Evolutionary conservation across 148 eudicot species (phyloP), one percentile per base, ranked within the genome.

Genomic region (Vaccinium myrtillus): DNA sequence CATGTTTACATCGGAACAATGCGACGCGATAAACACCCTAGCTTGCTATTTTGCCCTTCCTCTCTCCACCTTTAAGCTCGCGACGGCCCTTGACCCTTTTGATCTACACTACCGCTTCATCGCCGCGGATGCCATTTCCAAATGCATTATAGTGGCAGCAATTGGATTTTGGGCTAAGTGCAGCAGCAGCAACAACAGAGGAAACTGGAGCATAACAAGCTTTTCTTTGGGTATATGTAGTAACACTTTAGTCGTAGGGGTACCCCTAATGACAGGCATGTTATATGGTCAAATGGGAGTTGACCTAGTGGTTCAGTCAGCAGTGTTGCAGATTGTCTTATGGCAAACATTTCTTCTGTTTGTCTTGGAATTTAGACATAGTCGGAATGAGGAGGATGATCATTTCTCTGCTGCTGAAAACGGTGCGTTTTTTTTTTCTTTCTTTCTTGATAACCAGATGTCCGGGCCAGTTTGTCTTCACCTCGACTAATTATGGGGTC

Each of bases 181-280:
- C 10, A 23, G 70, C 14, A 1, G 2, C 9, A 91, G 75, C 59
- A 91, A 90, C 75, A 89, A 74, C 69, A 93, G 92, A 30, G 98
- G 97, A 16, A 91, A 87, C 83, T 95, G 98, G 98, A 88, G 93
- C 7, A 90, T 93, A 54, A 93, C 98, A 21, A 91, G 92, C 84
- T 95, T 87, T 78, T 95, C 95, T 2, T 83, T 95, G 77, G 86
- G 92, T 0, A 91, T 94, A 4, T 75, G 93, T 48, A 93, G 91
- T 4, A 95, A 87, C 36, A 86, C 95, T n/a, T 89, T 94, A 12
- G 95, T 95, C 30, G 97, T 95, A 6, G 97, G 97, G 8, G 91
- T 91, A 67, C 98, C 98, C 55, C 79, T 95, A 4, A 15, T 90
- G 23, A 87, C 86, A 54, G 93, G 97, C 78, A 93, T 95, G 97